Base-by-base conservation (phyloP, 129 eudicot species). In the Flaveria bidentis region DNA sequence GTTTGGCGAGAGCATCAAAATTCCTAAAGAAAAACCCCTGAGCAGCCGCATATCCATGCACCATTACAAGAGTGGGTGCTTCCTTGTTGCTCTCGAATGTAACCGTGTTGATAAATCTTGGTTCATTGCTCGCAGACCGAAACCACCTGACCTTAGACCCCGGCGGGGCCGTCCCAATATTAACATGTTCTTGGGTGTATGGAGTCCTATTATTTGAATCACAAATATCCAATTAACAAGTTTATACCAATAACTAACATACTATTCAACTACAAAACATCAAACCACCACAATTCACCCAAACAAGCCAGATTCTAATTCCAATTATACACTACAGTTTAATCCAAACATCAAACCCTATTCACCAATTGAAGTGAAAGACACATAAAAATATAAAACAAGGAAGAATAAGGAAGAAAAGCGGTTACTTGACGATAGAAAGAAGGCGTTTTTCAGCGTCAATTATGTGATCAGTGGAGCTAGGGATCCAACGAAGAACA, bases 1-100 rank as follows among this genome's bases (percentile, higher is more conserved):
- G 93, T 23, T 77, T 84, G 1, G 96, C 84, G 70, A 94, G 91
- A 45, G 89, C 91, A 82, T 91, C 98, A 80, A 91, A 91, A 81
- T 94, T 94, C 0, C 98, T 88, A 60, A 94, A 94, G 88, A 94
- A 94, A 86, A 94, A 94, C 16, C 99, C 99, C 64, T 94, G 99
- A 72, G 97, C 89, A 81, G 97, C 99, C 47, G 83, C 99, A 75
- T 91, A 94, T 72, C 98, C 98, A 55, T 94, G 99, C 7, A 94
- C 88, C 99, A 94, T 88, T 6, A 94, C 96, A 79, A 94, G 89
- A 33, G 99, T 94, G 1, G 99, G 99, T 1, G 89, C 62, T 53
- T 73, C 92, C 58, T 87, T 89, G 71, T 87, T 85, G 85, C 89
- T 67, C 45, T 91, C 97, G 28, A 94, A 91, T 12, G 96, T 91